Evolutionary conservation across 2,329 filamentous ascomycete genomes (phyloP).

Genomic region (Akanthomyces dipterigenus): DNA sequence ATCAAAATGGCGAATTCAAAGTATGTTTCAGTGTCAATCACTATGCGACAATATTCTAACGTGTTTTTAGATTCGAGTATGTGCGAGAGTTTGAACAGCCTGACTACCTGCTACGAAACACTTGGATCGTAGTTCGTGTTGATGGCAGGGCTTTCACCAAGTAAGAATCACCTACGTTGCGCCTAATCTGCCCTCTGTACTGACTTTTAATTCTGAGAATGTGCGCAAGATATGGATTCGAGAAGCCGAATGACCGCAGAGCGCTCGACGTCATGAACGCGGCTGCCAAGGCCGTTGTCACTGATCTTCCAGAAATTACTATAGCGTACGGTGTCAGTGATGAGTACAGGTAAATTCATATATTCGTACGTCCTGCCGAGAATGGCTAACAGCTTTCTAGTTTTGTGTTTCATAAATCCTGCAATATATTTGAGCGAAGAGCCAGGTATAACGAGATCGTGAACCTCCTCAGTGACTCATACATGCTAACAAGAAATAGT

Average conservation of each 20-base stretch:
- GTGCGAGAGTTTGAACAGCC: slow-evolving; percentile 82
- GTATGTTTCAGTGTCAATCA: slow-evolving; percentile 26
- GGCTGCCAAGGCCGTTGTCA: slow-evolving; percentile 77
- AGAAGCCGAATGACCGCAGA: slow-evolving; percentile 85
- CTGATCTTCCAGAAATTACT: slow-evolving; percentile 74
- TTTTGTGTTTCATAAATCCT: slow-evolving; percentile 82
- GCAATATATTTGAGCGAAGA: slow-evolving; percentile 77
- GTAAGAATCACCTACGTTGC: slow-evolving; percentile 37
- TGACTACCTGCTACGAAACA: slow-evolving; percentile 76
- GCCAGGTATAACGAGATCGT: slow-evolving; percentile 53
- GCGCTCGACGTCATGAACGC: slow-evolving; percentile 93
- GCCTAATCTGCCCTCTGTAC: neutral
- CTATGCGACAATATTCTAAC: neutral
- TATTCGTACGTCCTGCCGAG: too few species aligned
- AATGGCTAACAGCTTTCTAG: slow-evolving; percentile 34
- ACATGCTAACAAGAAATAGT: slow-evolving; percentile 36
- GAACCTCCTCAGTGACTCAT: neutral
- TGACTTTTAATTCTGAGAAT: slow-evolving; percentile 45
- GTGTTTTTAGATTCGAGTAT: slow-evolving; percentile 71
- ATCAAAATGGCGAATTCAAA: slow-evolving; percentile 46
- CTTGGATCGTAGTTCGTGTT: slow-evolving; percentile 91
- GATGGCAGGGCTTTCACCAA: slow-evolving; percentile 95
- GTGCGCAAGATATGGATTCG: slow-evolving; percentile 74
- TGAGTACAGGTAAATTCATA: slow-evolving; percentile 64
- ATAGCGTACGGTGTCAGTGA: slow-evolving; percentile 93